Evolutionary conservation across 441 rosid genomes (phyloP).

Genomic region (Metrosideros polymorpha): DNA sequence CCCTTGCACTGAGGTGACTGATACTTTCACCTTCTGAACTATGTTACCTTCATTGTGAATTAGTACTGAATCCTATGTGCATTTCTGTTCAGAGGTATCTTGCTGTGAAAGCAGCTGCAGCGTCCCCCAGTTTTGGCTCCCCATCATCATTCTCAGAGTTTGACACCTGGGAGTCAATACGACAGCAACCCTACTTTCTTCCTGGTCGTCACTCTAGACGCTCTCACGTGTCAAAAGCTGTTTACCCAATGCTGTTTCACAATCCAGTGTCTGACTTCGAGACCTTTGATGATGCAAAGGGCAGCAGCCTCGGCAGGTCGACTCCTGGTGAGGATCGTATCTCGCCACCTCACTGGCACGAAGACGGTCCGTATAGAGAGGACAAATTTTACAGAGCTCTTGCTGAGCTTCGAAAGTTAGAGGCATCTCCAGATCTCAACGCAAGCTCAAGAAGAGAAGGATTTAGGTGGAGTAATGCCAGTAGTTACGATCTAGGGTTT

Average conservation of each 20-base stretch:
- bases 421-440: constrained; percentile 46
- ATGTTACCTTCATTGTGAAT: neutral
- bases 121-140: constrained; percentile 56
- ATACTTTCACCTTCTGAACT: neutral
- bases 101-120: constrained; percentile 21
- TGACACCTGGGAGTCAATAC: constrained; percentile 39
- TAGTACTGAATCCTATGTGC: neutral
- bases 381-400: constrained; percentile 39
- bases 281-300: constrained; percentile 30
- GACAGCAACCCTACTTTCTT: constrained; percentile 30
- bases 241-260: constrained; percentile 61
- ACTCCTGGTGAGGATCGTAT: constrained; percentile 35
- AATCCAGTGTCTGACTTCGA: constrained; percentile 78
- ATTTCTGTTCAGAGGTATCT: constrained; percentile 38
- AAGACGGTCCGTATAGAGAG: constrained; percentile 25
- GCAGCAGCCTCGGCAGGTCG: constrained; percentile 28
- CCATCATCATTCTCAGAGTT: constrained; percentile 50
- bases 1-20: constrained; percentile 42
- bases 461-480: constrained; percentile 62
- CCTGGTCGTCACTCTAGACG: constrained; percentile 31
- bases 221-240: constrained; percentile 52
- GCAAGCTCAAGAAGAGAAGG: constrained; percentile 68
- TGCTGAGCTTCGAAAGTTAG: constrained; percentile 36
- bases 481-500: constrained; percentile 56
- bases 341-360: constrained; percentile 49